Evolutionary conservation across 2,329 filamentous ascomycete species (phyloP).

Genomic region (Shiraia sp.): DNA sequence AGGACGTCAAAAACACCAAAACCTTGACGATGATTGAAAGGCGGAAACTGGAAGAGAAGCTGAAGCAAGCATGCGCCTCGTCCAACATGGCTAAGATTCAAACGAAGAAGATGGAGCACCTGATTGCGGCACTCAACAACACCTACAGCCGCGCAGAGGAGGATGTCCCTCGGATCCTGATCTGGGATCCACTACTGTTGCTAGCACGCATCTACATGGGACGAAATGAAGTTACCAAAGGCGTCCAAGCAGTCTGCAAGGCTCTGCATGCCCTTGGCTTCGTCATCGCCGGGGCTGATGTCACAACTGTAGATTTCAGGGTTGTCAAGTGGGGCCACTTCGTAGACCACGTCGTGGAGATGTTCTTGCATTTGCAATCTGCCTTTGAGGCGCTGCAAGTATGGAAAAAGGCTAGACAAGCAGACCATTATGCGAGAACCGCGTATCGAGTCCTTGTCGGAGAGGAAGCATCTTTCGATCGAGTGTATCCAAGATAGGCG

Average conservation of each 20-base stretch:
- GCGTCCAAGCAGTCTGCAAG: conserved; percentile 8
- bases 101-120: conserved; percentile 7
- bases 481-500: not conserved
- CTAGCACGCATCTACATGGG: conserved; percentile 15
- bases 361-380: conserved; percentile 30
- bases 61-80: conserved; percentile 1
- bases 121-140: conserved; percentile 16
- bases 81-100: not conserved
- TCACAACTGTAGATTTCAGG: conserved; percentile 8
- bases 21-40: conserved; percentile 5
- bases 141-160: conserved; percentile 20
- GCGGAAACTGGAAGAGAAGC: conserved; percentile 1
- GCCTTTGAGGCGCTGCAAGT: conserved; percentile 27
- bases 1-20: conserved; percentile 11
- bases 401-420: conserved; percentile 15
- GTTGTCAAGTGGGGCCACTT: conserved; percentile 37
- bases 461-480: conserved; percentile 38
- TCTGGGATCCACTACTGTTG: conserved; percentile 21
- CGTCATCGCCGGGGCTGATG: conserved; percentile 12
- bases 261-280: conserved; percentile 16
- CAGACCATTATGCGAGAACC: conserved; percentile 35
- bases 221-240: conserved; percentile 6
- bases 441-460: conserved; percentile 41
- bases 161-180: conserved; percentile 23
- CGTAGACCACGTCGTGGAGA: conserved; percentile 23